Base-by-base conservation (phyloP, 139 green algal genomes). In the Chlorella sp. region DNA sequence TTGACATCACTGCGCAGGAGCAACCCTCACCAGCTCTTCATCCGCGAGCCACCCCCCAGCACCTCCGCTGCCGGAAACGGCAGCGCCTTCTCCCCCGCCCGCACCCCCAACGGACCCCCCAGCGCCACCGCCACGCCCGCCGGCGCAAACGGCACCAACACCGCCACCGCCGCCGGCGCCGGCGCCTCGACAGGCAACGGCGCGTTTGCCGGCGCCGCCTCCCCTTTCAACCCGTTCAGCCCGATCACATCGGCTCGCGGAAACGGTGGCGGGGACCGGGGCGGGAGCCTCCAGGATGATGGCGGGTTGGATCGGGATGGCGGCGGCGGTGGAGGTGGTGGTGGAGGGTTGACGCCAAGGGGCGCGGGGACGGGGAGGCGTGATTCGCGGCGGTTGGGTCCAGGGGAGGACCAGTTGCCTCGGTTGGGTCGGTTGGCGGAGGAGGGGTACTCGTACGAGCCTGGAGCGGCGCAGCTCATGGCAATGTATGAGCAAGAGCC, bases 1-100 rank as follows among this genome's bases (percentile, higher is more conserved):
- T n/a, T n/a, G n/a, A n/a, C n/a, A n/a, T n/a, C n/a, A n/a, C n/a
- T n/a, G n/a, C 6, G 55, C 55, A 64, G 90, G 0, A 84, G 92
- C 55, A 91, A 97, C 82, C 91, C 92, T 0, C 86, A 92, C 73
- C 63, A 78, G 6, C 86, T 97, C 24, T 97, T 97, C 77, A 91
- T 96, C 59, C 79, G 88, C 22, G 78, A 85, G 59, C 77, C 84
- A 3, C 80, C 91, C 31, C 88, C 90, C 17, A 80, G 77, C 26
- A 90, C 85, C 0, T 72, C 83, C 20, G 77, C 74, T 1, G 30
- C 42, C 27, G 72, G 59, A 2, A 42, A 34, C 29, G 61, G 61
- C 22, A 55, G 42, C 17, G 42, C 42, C 42, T 55, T 55, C 42
- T 55, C 42, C 17, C 42, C 42, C 42, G 42, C 42, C 42, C 42